Evolutionary conservation across 495 filamentous ascomycete species (phyloP), one percentile per base, ranked within the genome.

Genomic region (Aspergillus biplanus): DNA sequence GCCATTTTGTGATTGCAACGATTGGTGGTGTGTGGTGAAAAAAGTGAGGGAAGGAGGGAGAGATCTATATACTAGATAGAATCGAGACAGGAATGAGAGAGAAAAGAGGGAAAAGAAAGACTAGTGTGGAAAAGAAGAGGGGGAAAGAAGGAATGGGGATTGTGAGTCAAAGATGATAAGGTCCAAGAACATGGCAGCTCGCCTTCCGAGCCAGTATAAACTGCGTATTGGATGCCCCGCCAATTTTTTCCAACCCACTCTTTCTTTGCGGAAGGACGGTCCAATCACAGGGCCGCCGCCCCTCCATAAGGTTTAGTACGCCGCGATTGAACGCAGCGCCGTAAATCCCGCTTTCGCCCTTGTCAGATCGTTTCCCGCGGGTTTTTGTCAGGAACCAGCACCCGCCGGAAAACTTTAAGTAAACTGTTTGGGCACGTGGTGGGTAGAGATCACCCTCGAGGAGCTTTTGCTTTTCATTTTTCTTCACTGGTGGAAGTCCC

Each of bases 1-100:
- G 75, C 69, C 78, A 80, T 80, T 75, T 66, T 73, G 63, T 65
- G 33, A 27, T 27, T 27, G 21, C 21, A 27, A 27, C 48, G 57
- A 32, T 58, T 21, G 50, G 31, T 33, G 27, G 15, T 47, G 33
- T 50, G 58, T 48, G 21, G 34, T 44, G 46, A 21, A 56, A 58
- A 59, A 52, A 44, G 21, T 27, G 39, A 44, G 37, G 49, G 58
- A 46, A 53, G 44, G 31, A 64, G 31, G 56, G 54, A 34, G 58
- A 42, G 56, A 53, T 58, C 50, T 53, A 59, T 16, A 65, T 63
- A 42, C 27, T 16, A 54, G 47, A 33, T 16, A 27, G 1, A 12
- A 56, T 34, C 18, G 13, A 57, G 52, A 59, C 39, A 32, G 58
- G 33, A 44, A 59, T 37, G 46, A 42, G 32, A 27, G 52, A 27